Base-by-base conservation (phyloP, 2,329 filamentous ascomycete genomes). In the Diplodia sapinea region DNA sequence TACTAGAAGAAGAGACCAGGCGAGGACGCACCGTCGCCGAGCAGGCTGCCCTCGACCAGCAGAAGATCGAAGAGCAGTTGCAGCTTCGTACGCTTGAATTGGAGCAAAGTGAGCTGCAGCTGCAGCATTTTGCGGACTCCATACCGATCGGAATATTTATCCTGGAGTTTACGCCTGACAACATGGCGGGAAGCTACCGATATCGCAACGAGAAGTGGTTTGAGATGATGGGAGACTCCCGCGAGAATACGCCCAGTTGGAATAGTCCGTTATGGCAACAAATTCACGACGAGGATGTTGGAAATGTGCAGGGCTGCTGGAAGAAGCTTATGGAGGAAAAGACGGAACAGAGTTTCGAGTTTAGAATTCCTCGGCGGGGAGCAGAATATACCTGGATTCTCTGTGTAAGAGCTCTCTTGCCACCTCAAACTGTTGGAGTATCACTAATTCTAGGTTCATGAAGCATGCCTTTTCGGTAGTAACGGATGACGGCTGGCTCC, bases 1-100 rank as follows among this genome's bases (percentile, higher is more conserved):
- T 78, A 74, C 56, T 74, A 74, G 63, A 78, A 61, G 74, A 75
- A 54, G 77, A 77, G 74, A 77, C 74, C 5, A 68, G 51, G 23
- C 71, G 68, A 12, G 63, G 68, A 51, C 68, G 51, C 15, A 68
- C 69, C 20, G 66, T 72, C n/a, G 69, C 69, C 17, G 76, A 76
- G 38, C 69, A 76, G 17, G 76, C 75, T 1, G 75, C 75, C 31
- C 67, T 76, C 7, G 75, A 75, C 49, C 77, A 77, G 75, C 75
- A 73, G 31, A 68, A 77, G 1, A 75, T 73, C 20, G 73, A 47
- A 20, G 59, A 63, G 26, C 47, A 68, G 59, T 47, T 56, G 12
- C 50, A 62, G 12, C 12, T 68, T 29, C 62, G 55, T 6, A 67
- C 66, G 4, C 29, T 50, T 15, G 66, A 67, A 31, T 57, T 67